A percentile compares a stretch with the other conserved stretches of the same genome.
Conservation (phyloP, 176 grass and related monocot genomes). For the Musa troglodytarum region DNA sequence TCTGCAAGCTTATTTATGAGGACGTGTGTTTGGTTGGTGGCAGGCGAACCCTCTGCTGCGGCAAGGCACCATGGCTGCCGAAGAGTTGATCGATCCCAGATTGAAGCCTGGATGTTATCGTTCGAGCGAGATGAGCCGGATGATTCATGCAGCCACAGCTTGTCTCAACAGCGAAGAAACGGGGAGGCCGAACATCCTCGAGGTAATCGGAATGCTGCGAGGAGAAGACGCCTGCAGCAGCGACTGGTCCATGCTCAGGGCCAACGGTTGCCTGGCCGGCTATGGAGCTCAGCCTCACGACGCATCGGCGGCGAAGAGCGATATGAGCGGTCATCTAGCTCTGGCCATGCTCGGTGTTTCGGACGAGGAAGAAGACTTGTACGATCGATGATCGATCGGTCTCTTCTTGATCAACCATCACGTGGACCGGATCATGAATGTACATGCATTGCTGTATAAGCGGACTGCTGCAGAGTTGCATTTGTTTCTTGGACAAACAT, state of each 20-base stretch:
- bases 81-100: constrained; percentile 33
- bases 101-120: constrained; percentile 22
- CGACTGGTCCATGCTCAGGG: constrained; percentile 31
- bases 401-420: background rate
- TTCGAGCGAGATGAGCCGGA: constrained; percentile 24
- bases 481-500: background rate
- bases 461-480: too few species aligned
- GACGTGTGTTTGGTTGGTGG: background rate
- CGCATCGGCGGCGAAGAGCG: constrained; percentile 26
- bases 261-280: constrained; percentile 36
- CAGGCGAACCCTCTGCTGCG: constrained; percentile 44
- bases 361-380: constrained; percentile 38
- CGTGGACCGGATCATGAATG: background rate
- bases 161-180: constrained; percentile 34
- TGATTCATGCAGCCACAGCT: constrained; percentile 27
- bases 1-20: too few species aligned
- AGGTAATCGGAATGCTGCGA: constrained; percentile 32
- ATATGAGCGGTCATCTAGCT: constrained; percentile 40
- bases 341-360: constrained; percentile 43
- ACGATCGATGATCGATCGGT: constrained; percentile 12
- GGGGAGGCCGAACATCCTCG: constrained; percentile 29
- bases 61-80: constrained; percentile 27
- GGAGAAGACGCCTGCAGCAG: constrained; percentile 18
- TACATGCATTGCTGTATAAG: background rate
- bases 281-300: constrained; percentile 19